Conservation (phyloP, 23 red algal genomes). For the Agarophyton chilense region DNA sequence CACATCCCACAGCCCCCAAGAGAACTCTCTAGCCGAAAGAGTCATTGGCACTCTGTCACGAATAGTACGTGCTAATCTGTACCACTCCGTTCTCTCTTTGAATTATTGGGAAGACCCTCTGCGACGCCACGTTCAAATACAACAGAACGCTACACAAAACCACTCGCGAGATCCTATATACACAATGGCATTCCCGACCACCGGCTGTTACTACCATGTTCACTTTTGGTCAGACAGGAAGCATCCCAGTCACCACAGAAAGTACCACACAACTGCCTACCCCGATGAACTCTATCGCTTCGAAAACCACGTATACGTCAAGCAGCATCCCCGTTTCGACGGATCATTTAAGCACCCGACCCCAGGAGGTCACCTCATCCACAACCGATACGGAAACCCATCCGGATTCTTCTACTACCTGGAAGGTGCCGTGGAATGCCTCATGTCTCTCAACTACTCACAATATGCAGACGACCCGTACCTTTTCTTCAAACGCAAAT, state of each 20-base stretch:
- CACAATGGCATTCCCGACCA: not conserved
- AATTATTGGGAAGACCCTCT: not conserved
- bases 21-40: slow-evolving; percentile 23
- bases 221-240: not conserved
- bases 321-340: slow-evolving; percentile 18
- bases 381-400: slow-evolving; percentile 63
- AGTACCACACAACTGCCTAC: not conserved
- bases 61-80: not conserved
- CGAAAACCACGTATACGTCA: slow-evolving; percentile 21
- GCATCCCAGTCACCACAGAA: not conserved
- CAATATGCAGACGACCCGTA: slow-evolving; percentile 28
- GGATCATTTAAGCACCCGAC: slow-evolving; percentile 12
- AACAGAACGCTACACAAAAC: not conserved
- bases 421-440: no score
- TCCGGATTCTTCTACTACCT: no score
- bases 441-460: no score
- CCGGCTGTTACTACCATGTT: not conserved
- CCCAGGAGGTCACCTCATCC: not conserved
- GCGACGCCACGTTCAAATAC: slow-evolving; percentile 18
- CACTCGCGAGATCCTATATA: not conserved
- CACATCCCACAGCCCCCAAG: slow-evolving; percentile 23
- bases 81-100: not conserved
- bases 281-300: slow-evolving; percentile 25
- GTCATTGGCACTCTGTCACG: not conserved
- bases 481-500: not conserved